phyloP scores from a whole-genome alignment of 495 filamentous ascomycete species.

The Mytilinidion resinicola region DNA sequence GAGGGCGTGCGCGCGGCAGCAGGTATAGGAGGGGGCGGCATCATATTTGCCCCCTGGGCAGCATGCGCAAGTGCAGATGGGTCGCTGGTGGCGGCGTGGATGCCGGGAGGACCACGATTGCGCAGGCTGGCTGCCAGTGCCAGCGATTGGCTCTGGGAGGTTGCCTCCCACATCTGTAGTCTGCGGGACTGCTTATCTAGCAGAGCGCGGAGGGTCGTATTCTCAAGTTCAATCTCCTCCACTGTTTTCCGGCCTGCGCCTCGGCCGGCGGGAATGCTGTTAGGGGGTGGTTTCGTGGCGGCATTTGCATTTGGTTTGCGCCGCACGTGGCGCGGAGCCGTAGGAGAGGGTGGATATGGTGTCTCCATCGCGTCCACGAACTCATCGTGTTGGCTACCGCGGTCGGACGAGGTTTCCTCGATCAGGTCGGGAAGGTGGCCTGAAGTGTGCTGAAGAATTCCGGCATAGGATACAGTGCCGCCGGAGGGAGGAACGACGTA shows the following conservation, averaged over 20 bases:
- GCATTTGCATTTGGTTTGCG: background rate
- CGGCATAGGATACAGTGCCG: conserved; percentile 82
- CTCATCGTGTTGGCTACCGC: conserved; percentile 37
- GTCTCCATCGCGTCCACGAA: conserved; percentile 87
- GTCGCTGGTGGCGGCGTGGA: conserved; percentile 3
- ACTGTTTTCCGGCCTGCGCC: conserved; percentile 48
- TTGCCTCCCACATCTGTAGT: conserved; percentile 78
- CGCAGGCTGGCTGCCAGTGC: conserved; percentile 75
- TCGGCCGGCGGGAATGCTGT: conserved; percentile 31
- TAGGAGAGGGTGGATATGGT: conserved; percentile 43
- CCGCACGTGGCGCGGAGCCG: conserved; percentile 37
- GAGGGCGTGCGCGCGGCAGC: conserved; percentile 9
- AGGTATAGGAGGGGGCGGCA: conserved; percentile 22
- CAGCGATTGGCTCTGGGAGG: conserved; percentile 71
- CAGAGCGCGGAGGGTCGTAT: conserved; percentile 63
- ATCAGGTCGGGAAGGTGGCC: conserved; percentile 32
- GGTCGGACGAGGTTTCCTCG: conserved; percentile 44
- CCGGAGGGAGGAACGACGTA: conserved; percentile 91
- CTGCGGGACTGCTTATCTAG: conserved; percentile 73
- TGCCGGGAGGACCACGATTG: conserved; percentile 28
- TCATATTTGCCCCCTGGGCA: background rate
- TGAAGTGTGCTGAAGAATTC: conserved; percentile 66
- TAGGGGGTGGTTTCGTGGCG: conserved; percentile 5
- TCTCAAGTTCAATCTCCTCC: conserved; percentile 81
- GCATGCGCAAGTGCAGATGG: conserved; percentile 18